A percentile compares a stretch with the other conserved stretches of the same genome.
Evolutionary conservation across 2,329 filamentous ascomycete genomes (phyloP).

Genomic region (Claviceps pazoutovae): DNA sequence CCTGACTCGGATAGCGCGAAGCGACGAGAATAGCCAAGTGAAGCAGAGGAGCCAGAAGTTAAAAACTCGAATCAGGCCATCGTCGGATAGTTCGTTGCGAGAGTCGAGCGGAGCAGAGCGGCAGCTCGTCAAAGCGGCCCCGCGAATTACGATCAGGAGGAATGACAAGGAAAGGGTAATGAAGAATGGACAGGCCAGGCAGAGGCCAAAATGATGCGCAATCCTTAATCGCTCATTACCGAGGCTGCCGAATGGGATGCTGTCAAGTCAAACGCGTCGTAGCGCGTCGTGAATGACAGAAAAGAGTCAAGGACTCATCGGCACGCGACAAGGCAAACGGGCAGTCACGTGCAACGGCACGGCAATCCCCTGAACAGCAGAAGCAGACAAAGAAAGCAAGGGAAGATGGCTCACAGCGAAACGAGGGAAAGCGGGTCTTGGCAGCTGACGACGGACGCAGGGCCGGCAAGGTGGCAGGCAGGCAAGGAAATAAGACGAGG

Average conservation of each 20-base stretch:
- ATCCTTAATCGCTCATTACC: not conserved
- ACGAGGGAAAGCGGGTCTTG: not conserved
- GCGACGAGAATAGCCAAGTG: not conserved
- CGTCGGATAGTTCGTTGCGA: not conserved
- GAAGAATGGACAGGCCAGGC: not conserved
- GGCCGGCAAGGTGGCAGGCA: not conserved
- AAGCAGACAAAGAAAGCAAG: not conserved
- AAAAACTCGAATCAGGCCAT: not conserved
- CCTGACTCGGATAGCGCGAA: not conserved
- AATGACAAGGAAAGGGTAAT: not conserved
- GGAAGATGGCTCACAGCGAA: not conserved
- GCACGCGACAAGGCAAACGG: constrained; percentile 7
- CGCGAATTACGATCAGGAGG: no score
- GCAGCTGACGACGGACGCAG: not conserved
- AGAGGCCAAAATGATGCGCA: not conserved
- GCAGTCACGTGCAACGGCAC: constrained; percentile 12
- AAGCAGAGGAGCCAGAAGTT: not conserved
- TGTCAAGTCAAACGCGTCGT: no score
- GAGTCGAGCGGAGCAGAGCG: not conserved
- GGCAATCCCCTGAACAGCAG: not conserved
- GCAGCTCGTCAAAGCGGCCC: no score
- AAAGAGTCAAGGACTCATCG: no score
- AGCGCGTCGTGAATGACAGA: not conserved
- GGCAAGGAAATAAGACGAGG: not conserved
- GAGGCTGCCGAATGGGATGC: not conserved